A percentile compares a stretch with the other conserved stretches of the same genome.
These are phyloP conservation scores for Ilex paraguariensis DNA, from an alignment of 305 asterid species.

Conservation along the genomic window DNA sequence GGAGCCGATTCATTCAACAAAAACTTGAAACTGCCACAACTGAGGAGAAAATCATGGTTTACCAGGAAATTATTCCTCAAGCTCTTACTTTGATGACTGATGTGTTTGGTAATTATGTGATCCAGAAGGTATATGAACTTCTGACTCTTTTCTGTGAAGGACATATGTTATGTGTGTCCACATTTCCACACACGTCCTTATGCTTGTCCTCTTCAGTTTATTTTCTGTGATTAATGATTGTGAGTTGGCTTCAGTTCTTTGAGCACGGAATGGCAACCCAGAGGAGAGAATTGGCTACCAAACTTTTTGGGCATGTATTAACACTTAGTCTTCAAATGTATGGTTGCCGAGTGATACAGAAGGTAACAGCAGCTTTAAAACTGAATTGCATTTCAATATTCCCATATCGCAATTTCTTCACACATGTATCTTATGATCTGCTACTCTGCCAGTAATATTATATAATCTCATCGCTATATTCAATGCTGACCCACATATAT, in stretches of 20 bases:
- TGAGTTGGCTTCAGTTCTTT: slow-evolving; percentile 49
- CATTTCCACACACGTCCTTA: no score
- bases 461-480: no score
- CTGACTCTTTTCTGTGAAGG: no score
- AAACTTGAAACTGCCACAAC: slow-evolving; percentile 26
- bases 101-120: no score
- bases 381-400: background rate
- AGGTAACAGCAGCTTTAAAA: slow-evolving; percentile 31
- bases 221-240: no score
- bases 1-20: slow-evolving; percentile 33
- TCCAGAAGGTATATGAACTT: no score
- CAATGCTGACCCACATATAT: no score
- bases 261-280: slow-evolving; percentile 81
- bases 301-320: slow-evolving; percentile 69
- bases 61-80: no score
- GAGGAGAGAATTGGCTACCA: slow-evolving; percentile 65
- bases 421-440: background rate
- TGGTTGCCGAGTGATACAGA: slow-evolving; percentile 91
- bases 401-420: background rate
- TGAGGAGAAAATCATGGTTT: slow-evolving; percentile 7
- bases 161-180: no score
- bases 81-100: no score
- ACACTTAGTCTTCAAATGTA: slow-evolving; percentile 85
- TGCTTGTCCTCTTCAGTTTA: no score
- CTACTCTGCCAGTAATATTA: no score